phyloP scores from a whole-genome alignment of 1,284 basidiomycete genomes.

The Singerocomus rubriflavus region DNA sequence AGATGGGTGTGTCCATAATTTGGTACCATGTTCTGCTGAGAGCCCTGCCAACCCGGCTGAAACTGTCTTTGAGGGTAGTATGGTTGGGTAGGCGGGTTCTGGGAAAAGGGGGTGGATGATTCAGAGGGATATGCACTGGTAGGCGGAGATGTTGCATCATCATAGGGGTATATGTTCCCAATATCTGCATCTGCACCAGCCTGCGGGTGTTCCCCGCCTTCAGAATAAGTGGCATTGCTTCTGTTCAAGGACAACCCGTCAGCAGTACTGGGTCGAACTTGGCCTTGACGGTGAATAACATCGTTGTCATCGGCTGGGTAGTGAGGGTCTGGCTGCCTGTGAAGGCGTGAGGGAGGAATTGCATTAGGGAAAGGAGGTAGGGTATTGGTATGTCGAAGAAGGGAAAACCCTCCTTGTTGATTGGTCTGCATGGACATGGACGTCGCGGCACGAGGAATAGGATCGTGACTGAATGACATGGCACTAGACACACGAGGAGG shows the following conservation, averaged over 20 bases:
- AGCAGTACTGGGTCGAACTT: background rate
- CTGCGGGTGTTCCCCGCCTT: constrained; percentile 12
- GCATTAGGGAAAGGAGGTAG: constrained; percentile 18
- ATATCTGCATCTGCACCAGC: constrained; percentile 23
- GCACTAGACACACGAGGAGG: constrained; percentile 22
- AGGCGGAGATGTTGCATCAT: constrained; percentile 31
- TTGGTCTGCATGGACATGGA: constrained; percentile 32
- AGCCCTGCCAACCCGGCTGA: constrained; percentile 35
- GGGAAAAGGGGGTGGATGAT: constrained; percentile 15
- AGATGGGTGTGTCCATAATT: constrained; percentile 28
- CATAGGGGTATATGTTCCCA: constrained; percentile 36
- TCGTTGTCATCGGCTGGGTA: constrained; percentile 26
- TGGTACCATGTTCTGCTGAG: constrained; percentile 32
- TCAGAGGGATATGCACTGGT: constrained; percentile 27
- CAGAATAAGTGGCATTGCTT: constrained; percentile 17
- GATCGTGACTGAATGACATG: constrained; percentile 24
- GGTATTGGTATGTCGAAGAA: constrained; percentile 28
- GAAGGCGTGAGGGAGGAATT: constrained; percentile 14
- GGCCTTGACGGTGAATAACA: constrained; percentile 17
- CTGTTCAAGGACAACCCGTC: constrained; percentile 20
- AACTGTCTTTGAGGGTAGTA: constrained; percentile 28
- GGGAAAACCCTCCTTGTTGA: constrained; percentile 18
- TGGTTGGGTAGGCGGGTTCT: constrained; percentile 21
- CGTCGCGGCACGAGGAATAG: constrained; percentile 31
- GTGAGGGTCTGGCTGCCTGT: constrained; percentile 17